Percentiles rank a stretch among this genome's conserved stretches.
Conservation (phyloP, 2,329 filamentous ascomycete species). For the Escovopsis weberi region DNA sequence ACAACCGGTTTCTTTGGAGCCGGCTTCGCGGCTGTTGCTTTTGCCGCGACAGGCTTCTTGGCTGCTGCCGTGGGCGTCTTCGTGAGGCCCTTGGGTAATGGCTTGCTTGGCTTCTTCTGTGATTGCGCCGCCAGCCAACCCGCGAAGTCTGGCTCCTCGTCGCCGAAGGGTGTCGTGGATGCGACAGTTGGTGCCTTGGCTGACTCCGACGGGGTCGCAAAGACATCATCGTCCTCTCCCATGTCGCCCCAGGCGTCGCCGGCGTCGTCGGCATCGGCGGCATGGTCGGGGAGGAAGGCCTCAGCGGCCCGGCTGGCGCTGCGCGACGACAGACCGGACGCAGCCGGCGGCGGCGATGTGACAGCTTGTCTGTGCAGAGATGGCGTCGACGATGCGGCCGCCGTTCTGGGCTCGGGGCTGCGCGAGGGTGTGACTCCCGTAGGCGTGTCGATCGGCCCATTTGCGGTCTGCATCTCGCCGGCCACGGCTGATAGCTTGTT, state of each 20-base stretch:
- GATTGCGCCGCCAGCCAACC: constrained; percentile 86
- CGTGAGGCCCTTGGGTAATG: constrained; percentile 68
- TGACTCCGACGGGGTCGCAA: constrained; percentile 19
- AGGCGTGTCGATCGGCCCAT: constrained; percentile 25
- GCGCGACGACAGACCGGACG: constrained; percentile 35
- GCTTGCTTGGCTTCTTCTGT: constrained; percentile 54
- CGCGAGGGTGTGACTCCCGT: constrained; percentile 23
- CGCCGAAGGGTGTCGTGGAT: constrained; percentile 49
- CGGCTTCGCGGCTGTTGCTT: constrained; percentile 22
- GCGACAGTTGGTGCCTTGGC: constrained; percentile 19
- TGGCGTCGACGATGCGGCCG: constrained; percentile 38
- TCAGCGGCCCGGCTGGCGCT: constrained; percentile 28
- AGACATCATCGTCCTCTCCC: constrained; percentile 35
- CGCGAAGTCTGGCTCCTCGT: constrained; percentile 88
- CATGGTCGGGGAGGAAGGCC: constrained; percentile 40
- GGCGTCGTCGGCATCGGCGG: constrained; percentile 50
- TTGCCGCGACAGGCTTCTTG: constrained; percentile 27
- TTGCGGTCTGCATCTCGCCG: constrained; percentile 63
- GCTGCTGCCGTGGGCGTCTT: constrained; percentile 31
- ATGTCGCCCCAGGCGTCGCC: constrained; percentile 66
- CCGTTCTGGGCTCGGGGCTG: constrained; percentile 21
- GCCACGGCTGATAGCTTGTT: constrained; percentile 78
- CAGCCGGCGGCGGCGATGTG: constrained; percentile 31
- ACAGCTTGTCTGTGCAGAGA: constrained; percentile 46
- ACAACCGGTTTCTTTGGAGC: constrained; percentile 30